These are phyloP conservation scores for Aspergillus uvarum DNA, from an alignment of 2,329 filamentous ascomycete species.

Conservation along the genomic window DNA sequence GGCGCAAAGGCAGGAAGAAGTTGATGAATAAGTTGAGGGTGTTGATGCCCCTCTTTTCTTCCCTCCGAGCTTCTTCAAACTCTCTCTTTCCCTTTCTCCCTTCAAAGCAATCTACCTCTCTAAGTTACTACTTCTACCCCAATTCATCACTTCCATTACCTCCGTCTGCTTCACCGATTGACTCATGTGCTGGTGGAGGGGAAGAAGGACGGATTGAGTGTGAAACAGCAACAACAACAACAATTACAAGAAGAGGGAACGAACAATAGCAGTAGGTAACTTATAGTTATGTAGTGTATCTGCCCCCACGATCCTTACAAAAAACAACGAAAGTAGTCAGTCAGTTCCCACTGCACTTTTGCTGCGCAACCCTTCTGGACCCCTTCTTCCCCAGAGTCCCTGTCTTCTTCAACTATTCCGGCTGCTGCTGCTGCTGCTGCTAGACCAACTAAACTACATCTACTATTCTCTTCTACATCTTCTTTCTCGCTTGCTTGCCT, in stretches of 20 bases:
- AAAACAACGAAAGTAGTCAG: not conserved
- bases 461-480: constrained; percentile 3
- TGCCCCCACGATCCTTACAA: constrained; percentile 7
- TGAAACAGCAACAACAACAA: not conserved
- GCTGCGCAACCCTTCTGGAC: not conserved
- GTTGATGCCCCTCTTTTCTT: constrained; percentile 6
- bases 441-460: not conserved
- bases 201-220: not conserved
- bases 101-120: too few relatives aligned
- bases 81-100: not conserved
- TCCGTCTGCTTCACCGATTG: too few relatives aligned
- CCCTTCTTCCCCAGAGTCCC: not conserved
- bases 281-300: not conserved
- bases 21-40: too few relatives aligned
- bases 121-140: too few relatives aligned
- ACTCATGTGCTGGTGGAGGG: not conserved
- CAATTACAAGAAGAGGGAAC: too few relatives aligned
- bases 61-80: not conserved
- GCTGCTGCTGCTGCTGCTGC: not conserved
- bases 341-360: not conserved
- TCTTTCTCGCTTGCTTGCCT: constrained; percentile 13
- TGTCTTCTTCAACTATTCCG: not conserved
- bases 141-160: too few relatives aligned
- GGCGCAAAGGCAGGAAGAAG: not conserved
- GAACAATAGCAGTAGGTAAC: too few relatives aligned